A percentile compares a stretch with the other conserved stretches of the same genome.
These are phyloP conservation scores for Tricholoma saponaceum DNA, from an alignment of 768 basidiomycete species.

Conservation along the genomic window DNA sequence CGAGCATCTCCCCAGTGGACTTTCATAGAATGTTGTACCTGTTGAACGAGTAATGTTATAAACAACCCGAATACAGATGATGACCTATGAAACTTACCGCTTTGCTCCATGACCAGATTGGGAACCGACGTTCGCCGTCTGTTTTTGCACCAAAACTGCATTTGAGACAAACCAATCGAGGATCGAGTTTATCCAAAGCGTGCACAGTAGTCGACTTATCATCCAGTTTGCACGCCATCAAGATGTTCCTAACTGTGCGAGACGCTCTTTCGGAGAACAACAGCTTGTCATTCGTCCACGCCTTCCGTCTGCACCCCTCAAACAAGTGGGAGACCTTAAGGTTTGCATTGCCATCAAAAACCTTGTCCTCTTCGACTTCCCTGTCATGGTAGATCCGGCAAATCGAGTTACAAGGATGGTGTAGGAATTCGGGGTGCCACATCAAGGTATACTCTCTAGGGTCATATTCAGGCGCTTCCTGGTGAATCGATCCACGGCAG, in stretches of 20 bases:
- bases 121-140: conserved; percentile 27
- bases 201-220: conserved; percentile 16
- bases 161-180: conserved; percentile 30
- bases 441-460: conserved; percentile 10
- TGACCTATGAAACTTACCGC: conserved; percentile 19
- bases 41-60: not conserved
- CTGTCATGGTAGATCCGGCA: not conserved
- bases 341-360: conserved; percentile 7
- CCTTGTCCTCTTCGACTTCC: conserved; percentile 1
- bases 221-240: conserved; percentile 27
- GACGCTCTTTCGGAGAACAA: conserved; percentile 27
- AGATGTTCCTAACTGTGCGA: conserved; percentile 22
- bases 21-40: conserved; percentile 30
- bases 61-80: too few species aligned
- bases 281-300: conserved; percentile 21
- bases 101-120: conserved; percentile 28
- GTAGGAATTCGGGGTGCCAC: conserved; percentile 32
- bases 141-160: conserved; percentile 28
- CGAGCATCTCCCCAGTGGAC: conserved; percentile 24
- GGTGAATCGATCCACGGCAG: conserved; percentile 13
- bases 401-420: conserved; percentile 27
- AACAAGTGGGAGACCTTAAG: conserved; percentile 12
- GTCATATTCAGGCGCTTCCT: conserved; percentile 2
- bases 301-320: conserved; percentile 7
- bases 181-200: conserved; percentile 26